phyloP scores from a whole-genome alignment of 73 alveolate species.

The Stentor coeruleus region DNA sequence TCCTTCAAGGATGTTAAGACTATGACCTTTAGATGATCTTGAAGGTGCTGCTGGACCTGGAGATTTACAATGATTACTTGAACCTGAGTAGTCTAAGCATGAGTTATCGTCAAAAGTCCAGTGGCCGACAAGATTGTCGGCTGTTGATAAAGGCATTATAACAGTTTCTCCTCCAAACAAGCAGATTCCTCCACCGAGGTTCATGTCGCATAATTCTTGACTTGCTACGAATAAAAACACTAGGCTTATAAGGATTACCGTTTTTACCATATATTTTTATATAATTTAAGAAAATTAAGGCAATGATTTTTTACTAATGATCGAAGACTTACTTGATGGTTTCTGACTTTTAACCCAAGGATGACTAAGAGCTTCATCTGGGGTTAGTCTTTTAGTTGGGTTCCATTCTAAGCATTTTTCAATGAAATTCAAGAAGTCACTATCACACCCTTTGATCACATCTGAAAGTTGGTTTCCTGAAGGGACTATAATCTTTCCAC shows the following conservation, averaged over 20 bases:
- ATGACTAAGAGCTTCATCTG: slow-evolving; percentile 7
- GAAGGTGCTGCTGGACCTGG: not conserved
- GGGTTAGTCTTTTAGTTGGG: slow-evolving; percentile 6
- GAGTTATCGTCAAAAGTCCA: slow-evolving; percentile 27
- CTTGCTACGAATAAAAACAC: not conserved
- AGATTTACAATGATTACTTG: not conserved
- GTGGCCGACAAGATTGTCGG: slow-evolving; percentile 5
- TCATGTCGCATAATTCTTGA: not conserved
- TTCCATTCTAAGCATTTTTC: slow-evolving; percentile 14
- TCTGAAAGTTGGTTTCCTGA: not conserved
- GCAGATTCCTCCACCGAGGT: slow-evolving; percentile 7
- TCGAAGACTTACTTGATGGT: not conserved
- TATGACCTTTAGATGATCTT: not conserved
- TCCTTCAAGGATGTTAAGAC: not conserved
- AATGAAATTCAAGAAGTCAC: not conserved
- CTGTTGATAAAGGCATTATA: not conserved
- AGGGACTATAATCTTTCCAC: not conserved
- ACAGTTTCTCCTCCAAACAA: slow-evolving; percentile 13
- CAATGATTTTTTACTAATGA: not conserved
- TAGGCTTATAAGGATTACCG: not conserved
- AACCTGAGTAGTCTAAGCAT: slow-evolving; percentile 14
- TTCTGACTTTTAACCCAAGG: not conserved
- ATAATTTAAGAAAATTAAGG: too few relatives aligned
- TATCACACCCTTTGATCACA: not conserved
- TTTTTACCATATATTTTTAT: not conserved